These are phyloP conservation scores for Papiliotrema fonsecae DNA, from an alignment of 1,284 basidiomycete genomes.

Conservation along the genomic window DNA sequence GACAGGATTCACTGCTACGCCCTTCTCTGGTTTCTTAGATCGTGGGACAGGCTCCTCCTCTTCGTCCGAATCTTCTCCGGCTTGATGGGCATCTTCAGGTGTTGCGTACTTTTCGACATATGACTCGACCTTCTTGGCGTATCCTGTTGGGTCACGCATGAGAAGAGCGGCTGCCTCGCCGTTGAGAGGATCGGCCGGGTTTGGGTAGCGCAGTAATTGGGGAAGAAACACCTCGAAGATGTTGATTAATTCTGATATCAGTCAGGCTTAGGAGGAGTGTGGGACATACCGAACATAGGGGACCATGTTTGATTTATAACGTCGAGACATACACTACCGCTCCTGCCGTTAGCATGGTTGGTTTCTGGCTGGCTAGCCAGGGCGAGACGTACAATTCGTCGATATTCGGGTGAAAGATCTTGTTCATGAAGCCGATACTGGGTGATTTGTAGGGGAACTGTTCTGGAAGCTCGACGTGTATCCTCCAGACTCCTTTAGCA, in stretches of 20 bases:
- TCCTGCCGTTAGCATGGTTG: slow-evolving; percentile 53
- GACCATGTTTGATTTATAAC: slow-evolving; percentile 99
- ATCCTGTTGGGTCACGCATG: slow-evolving; percentile 94
- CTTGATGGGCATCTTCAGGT: slow-evolving; percentile 46
- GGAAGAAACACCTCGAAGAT: slow-evolving; percentile 98
- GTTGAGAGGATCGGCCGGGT: slow-evolving; percentile 95
- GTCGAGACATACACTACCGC: slow-evolving; percentile 90
- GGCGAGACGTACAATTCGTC: slow-evolving; percentile 76
- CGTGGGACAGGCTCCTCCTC: slow-evolving; percentile 23
- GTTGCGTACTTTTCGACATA: slow-evolving; percentile 52
- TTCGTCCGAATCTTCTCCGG: slow-evolving; percentile 43
- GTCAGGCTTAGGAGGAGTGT: neutral
- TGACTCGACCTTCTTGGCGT: slow-evolving; percentile 79
- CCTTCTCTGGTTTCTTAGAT: slow-evolving; percentile 8
- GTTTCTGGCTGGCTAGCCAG: neutral
- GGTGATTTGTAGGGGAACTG: slow-evolving; percentile 99
- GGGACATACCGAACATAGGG: slow-evolving; percentile 83
- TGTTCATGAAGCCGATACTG: slow-evolving; percentile 99
- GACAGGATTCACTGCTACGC: neutral
- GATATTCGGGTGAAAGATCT: slow-evolving; percentile 99
- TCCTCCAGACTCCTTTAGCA: slow-evolving; percentile 94
- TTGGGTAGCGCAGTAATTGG: slow-evolving; percentile 93
- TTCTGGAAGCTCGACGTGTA: slow-evolving; percentile 98
- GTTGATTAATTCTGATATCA: slow-evolving; percentile 84
- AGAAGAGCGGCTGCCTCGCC: slow-evolving; percentile 94